phyloP scores from a whole-genome alignment of 106 monocot genomes.

The Narthecium ossifragum region DNA sequence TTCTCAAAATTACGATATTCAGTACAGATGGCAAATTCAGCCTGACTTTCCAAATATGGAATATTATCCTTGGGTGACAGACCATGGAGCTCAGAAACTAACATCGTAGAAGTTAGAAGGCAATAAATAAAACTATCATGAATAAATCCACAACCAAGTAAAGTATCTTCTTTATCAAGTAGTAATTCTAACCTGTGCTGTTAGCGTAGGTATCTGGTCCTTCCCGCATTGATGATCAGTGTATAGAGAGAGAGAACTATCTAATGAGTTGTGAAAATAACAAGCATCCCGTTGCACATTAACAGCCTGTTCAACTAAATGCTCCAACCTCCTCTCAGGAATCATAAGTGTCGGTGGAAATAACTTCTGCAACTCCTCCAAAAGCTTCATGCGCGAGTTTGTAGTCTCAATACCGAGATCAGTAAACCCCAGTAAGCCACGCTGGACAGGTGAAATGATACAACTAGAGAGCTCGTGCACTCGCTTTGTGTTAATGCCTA shows the following conservation, averaged over 20 bases:
- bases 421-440: conserved; percentile 21
- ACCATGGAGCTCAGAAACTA: too few species aligned
- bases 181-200: conserved; percentile 51
- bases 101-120: too few species aligned
- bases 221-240: conserved; percentile 65
- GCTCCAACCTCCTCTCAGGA: conserved; percentile 55
- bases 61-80: too few species aligned
- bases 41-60: too few species aligned
- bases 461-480: conserved; percentile 46
- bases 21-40: too few species aligned
- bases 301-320: conserved; percentile 67
- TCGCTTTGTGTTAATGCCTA: conserved; percentile 39
- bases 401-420: conserved; percentile 18
- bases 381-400: conserved; percentile 39
- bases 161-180: too few species aligned
- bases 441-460: conserved; percentile 35
- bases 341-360: conserved; percentile 58
- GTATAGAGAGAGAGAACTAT: conserved; percentile 47
- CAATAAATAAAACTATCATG: too few species aligned
- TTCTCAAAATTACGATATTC: too few species aligned
- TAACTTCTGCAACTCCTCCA: conserved; percentile 54
- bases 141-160: too few species aligned
- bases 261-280: conserved; percentile 56
- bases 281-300: conserved; percentile 51
- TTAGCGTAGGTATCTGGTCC: conserved; percentile 55